Conservation (phyloP, 805 yeast species). For the Naumovozyma baii region DNA sequence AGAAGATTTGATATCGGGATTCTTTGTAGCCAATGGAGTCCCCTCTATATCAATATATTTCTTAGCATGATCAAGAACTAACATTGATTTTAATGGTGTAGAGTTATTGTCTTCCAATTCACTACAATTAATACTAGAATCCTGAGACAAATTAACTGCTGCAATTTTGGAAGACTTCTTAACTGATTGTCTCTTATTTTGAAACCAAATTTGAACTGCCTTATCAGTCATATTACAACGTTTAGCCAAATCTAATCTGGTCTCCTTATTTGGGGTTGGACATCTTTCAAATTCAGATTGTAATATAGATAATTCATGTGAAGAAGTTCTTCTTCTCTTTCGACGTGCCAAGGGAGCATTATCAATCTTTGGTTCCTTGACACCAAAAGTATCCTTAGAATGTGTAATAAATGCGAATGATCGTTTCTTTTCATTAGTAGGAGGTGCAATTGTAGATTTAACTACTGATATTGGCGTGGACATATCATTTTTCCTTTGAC, state of each 20-base stretch:
- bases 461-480: slow-evolving; percentile 28
- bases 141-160: too few species aligned
- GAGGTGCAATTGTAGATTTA: slow-evolving; percentile 27
- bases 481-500: slow-evolving; percentile 15
- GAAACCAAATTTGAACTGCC: slow-evolving; percentile 98
- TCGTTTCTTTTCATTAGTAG: slow-evolving; percentile 27
- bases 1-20: not conserved
- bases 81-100: not conserved
- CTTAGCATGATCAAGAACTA: not conserved
- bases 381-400: slow-evolving; percentile 80
- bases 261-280: slow-evolving; percentile 68
- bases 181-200: slow-evolving; percentile 79
- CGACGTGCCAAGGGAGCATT: slow-evolving; percentile 90
- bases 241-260: slow-evolving; percentile 69
- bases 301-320: slow-evolving; percentile 70
- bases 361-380: slow-evolving; percentile 75
- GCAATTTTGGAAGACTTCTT: slow-evolving; percentile 12
- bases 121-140: too few species aligned
- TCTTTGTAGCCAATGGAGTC: slow-evolving; percentile 4
- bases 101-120: slow-evolving; percentile 4
- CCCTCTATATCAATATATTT: not conserved
- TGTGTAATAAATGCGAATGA: slow-evolving; percentile 85
- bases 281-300: slow-evolving; percentile 71
- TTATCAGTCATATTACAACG: slow-evolving; percentile 90
- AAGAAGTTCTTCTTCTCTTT: slow-evolving; percentile 90